Conservation (phyloP, 139 green algal species). For the Nannochloris sp. region DNA sequence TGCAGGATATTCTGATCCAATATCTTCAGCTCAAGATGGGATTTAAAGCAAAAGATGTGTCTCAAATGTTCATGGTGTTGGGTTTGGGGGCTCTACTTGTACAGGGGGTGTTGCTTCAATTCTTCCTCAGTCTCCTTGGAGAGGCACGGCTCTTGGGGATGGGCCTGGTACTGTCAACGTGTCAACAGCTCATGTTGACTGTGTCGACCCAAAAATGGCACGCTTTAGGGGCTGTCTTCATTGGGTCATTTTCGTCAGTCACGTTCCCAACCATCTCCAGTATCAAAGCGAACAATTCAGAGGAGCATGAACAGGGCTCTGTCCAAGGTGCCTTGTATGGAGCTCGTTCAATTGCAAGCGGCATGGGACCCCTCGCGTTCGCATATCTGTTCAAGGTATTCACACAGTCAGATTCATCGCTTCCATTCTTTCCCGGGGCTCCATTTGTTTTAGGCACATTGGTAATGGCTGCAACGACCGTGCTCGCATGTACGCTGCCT, state of each 20-base stretch:
- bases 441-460: constrained; percentile 35
- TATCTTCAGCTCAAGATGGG: constrained; percentile 70
- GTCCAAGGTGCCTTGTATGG: constrained; percentile 52
- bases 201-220: constrained; percentile 24
- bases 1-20: constrained; percentile 64
- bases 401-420: constrained; percentile 34
- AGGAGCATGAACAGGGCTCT: constrained; percentile 31
- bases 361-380: constrained; percentile 59
- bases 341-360: constrained; percentile 49
- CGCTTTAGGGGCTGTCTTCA: constrained; percentile 27
- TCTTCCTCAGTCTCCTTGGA: constrained; percentile 39
- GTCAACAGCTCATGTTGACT: constrained; percentile 38
- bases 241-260: constrained; percentile 37
- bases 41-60: constrained; percentile 53
- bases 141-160: constrained; percentile 45
- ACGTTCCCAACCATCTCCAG: constrained; percentile 48
- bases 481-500: constrained; percentile 4
- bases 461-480: constrained; percentile 29
- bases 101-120: constrained; percentile 48
- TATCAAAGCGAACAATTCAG: constrained; percentile 49
- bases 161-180: constrained; percentile 13
- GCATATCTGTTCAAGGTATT: constrained; percentile 53
- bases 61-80: constrained; percentile 47
- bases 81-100: constrained; percentile 53
- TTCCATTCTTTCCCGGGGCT: constrained; percentile 41